phyloP scores from a whole-genome alignment of 768 basidiomycete genomes.

The Panaeolus cyanescens region DNA sequence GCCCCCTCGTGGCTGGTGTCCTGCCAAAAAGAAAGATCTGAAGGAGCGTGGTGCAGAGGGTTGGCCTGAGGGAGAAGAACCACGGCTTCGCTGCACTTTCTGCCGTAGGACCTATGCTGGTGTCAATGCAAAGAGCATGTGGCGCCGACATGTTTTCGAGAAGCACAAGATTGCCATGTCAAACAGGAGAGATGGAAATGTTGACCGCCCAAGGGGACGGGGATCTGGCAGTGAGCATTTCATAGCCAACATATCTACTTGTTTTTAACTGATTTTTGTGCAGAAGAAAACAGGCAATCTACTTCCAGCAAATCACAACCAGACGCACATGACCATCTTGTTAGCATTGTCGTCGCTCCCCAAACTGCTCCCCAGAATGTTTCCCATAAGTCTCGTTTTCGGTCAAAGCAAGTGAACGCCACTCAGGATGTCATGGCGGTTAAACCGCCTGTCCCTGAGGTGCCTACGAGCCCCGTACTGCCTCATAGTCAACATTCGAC shows the following conservation, averaged over 20 bases:
- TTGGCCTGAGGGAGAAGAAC: slow-evolving; percentile 83
- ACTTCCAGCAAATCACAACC: slow-evolving; percentile 25
- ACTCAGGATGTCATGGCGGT: slow-evolving; percentile 28
- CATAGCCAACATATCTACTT: background rate
- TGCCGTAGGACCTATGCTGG: slow-evolving; percentile 84
- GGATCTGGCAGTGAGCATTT: slow-evolving; percentile 60
- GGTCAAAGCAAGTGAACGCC: slow-evolving; percentile 29
- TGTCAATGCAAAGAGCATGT: slow-evolving; percentile 91
- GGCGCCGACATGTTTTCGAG: slow-evolving; percentile 86
- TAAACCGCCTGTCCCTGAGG: background rate
- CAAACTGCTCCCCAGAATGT: slow-evolving; percentile 34
- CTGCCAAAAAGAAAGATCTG: slow-evolving; percentile 79
- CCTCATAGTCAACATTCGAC: slow-evolving; percentile 6
- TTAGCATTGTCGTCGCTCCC: slow-evolving; percentile 42
- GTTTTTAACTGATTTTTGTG: slow-evolving; percentile 11
- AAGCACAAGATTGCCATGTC: slow-evolving; percentile 92
- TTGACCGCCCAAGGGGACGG: slow-evolving; percentile 63
- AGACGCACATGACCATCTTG: slow-evolving; percentile 42
- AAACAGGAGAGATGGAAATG: slow-evolving; percentile 70
- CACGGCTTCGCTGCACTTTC: slow-evolving; percentile 80
- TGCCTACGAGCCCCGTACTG: background rate
- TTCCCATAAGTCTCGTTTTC: slow-evolving; percentile 48
- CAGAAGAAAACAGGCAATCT: slow-evolving; percentile 61
- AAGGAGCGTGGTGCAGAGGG: slow-evolving; percentile 68
- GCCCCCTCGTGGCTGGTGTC: slow-evolving; percentile 85